Evolutionary conservation across 306 rosid genomes (phyloP).

Genomic region (Notholithocarpus densiflorus): DNA sequence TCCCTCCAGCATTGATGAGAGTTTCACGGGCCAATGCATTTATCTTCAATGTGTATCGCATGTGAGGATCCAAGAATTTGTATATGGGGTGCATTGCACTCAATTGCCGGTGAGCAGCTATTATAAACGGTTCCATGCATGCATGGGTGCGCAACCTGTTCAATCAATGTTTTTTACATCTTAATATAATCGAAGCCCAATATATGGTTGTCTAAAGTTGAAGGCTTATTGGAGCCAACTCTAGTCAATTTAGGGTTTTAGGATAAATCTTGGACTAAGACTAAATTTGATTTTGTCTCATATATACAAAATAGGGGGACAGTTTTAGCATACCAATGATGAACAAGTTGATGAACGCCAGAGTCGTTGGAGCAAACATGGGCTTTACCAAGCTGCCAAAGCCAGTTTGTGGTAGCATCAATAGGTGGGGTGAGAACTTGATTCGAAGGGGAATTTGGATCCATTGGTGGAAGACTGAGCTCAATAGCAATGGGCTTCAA

Average conservation of each 20-base stretch:
- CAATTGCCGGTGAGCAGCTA: slow-evolving; percentile 41
- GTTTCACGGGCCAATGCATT: slow-evolving; percentile 30
- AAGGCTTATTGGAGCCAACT: too few species aligned
- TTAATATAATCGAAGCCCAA: too few species aligned
- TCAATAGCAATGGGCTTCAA: slow-evolving; percentile 42
- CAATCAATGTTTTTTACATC: not conserved
- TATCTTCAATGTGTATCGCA: slow-evolving; percentile 36
- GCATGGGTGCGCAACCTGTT: slow-evolving; percentile 42
- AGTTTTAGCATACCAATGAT: slow-evolving; percentile 26
- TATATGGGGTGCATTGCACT: slow-evolving; percentile 49
- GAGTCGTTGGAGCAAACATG: slow-evolving; percentile 40
- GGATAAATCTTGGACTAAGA: too few species aligned
- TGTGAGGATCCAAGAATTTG: slow-evolving; percentile 39
- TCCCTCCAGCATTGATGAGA: slow-evolving; percentile 29
- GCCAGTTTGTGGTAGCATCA: slow-evolving; percentile 36
- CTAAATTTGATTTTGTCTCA: not conserved
- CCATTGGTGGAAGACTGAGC: slow-evolving; percentile 34
- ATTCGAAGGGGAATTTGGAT: slow-evolving; percentile 20
- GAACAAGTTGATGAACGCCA: slow-evolving; percentile 38
- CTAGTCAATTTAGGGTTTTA: too few species aligned
- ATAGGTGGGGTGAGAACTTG: slow-evolving; percentile 29
- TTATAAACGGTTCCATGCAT: slow-evolving; percentile 39
- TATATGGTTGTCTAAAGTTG: too few species aligned
- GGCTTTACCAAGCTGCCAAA: slow-evolving; percentile 38
- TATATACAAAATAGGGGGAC: not conserved